Evolutionary conservation across 1,284 basidiomycete genomes (phyloP).

Genomic region (Tilletia walkeri): DNA sequence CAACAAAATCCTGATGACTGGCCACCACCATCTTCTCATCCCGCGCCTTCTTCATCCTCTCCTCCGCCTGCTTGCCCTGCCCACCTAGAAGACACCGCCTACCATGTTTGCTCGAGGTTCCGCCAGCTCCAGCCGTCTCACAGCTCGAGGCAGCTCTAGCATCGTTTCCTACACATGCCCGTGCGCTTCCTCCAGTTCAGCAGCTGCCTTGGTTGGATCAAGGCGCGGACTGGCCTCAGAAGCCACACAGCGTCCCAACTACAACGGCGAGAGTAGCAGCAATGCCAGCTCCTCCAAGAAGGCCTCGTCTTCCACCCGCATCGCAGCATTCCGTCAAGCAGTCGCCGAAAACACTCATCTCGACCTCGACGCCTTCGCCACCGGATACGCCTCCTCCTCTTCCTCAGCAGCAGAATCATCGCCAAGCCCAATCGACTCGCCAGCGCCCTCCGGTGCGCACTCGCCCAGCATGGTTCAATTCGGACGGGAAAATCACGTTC

Average conservation of each 20-base stretch:
- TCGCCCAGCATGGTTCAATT: constrained; percentile 29
- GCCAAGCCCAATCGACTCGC: neutral
- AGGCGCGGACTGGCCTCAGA: neutral
- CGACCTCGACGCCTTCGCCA: constrained; percentile 19
- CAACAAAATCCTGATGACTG: too few relatives aligned
- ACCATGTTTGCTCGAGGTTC: too few relatives aligned
- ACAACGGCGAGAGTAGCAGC: neutral
- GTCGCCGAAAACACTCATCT: constrained; percentile 1
- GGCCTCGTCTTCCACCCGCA: neutral
- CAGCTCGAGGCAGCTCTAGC: too few relatives aligned
- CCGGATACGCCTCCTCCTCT: neutral
- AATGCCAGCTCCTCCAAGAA: neutral
- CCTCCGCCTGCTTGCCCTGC: too few relatives aligned
- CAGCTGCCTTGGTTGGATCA: neutral
- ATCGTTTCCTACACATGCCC: neutral
- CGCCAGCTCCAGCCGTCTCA: too few relatives aligned
- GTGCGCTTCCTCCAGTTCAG: neutral
- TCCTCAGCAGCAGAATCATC: neutral
- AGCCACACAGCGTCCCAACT: neutral
- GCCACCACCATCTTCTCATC: too few relatives aligned
- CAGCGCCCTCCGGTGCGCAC: neutral
- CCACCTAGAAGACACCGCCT: too few relatives aligned
- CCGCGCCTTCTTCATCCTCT: too few relatives aligned
- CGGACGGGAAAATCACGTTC: constrained; percentile 54
- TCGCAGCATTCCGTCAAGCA: constrained; percentile 13